Evolutionary conservation across 768 basidiomycete species (phyloP).

Genomic region (Tephrocybe rancida): DNA sequence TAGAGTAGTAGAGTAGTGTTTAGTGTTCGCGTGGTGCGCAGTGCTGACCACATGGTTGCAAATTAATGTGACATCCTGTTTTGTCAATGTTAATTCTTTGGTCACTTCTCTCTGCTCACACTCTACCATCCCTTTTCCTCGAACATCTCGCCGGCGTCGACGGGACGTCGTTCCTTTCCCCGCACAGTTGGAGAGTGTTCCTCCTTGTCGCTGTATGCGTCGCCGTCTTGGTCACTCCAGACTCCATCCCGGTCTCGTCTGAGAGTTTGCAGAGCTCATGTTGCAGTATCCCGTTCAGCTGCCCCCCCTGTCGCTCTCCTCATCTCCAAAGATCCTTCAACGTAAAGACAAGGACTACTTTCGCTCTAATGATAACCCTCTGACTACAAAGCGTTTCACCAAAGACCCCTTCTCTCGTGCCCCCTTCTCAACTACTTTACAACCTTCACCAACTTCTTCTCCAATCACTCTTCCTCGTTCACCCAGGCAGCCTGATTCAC

Average conservation of each 20-base stretch:
- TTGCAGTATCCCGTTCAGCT: slow-evolving; percentile 58
- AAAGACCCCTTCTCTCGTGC: slow-evolving; percentile 37
- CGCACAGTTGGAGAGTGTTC: slow-evolving; percentile 4
- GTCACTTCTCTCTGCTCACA: slow-evolving; percentile 27
- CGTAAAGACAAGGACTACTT: slow-evolving; percentile 38
- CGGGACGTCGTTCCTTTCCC: slow-evolving; percentile 29
- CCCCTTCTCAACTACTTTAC: slow-evolving; percentile 27
- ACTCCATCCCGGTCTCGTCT: slow-evolving; percentile 64
- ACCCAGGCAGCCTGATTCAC: slow-evolving; percentile 28
- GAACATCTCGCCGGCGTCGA: slow-evolving; percentile 22
- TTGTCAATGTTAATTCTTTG: slow-evolving; percentile 13
- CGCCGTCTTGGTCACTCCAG: slow-evolving; percentile 43
- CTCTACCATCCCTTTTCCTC: slow-evolving; percentile 17
- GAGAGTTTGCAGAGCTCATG: slow-evolving; percentile 55
- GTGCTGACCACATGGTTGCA: slow-evolving; percentile 12
- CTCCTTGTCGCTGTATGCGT: slow-evolving; percentile 42
- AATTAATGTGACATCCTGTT: slow-evolving; percentile 21
- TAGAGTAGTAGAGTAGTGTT: neutral
- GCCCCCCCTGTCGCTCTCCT: slow-evolving; percentile 40
- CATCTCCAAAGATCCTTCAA: slow-evolving; percentile 31
- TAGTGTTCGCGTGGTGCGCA: slow-evolving; percentile 11
- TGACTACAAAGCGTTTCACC: slow-evolving; percentile 40
- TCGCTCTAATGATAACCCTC: slow-evolving; percentile 43
- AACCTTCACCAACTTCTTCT: slow-evolving; percentile 24
- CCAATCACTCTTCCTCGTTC: slow-evolving; percentile 37